Evolutionary conservation across 2,329 filamentous ascomycete genomes (phyloP), one percentile per base, ranked within the genome.

Genomic region (Verticillium klebahnii): DNA sequence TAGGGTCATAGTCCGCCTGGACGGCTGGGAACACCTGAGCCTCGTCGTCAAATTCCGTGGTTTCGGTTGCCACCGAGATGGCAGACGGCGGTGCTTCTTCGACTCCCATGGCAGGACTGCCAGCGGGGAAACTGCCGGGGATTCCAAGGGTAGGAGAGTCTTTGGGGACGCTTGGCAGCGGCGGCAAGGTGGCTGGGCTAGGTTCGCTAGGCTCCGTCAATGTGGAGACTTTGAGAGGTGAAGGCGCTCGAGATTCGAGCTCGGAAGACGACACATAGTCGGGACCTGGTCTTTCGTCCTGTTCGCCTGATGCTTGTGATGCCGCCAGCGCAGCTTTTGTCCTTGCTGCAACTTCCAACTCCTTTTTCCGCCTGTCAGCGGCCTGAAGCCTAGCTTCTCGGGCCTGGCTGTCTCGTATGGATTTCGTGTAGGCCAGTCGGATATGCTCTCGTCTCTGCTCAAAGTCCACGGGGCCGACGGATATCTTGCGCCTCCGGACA

Each of bases 381-480:
- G 83, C 83, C 59, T 77, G 77, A 71, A 81, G 77, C 70, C 81
- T 80, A 59, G 80, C 81, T 62, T 83, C 82, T n/a, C 79, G 75
- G 62, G 84, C 87, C 70, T 91, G 88, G 68, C 80, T 89, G 70
- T 92, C 89, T 65, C 89, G 85, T 57, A 95, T 87, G n/a, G 90
- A 92, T 71, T 90, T 91, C 68, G 87, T 93, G 73, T 96, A 94
- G 15, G 92, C 92, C 61, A 92, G 86, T 68, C 93, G 89, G 69
- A 96, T 96, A 64, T 88, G 87, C 70, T 92, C 89, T 68, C 93
- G 84, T 58, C 92, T 85, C 67, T 91, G 90, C 63, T 90, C 92
- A 72, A 96, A 95, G 74, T 97, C 91, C 59, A 96, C 91, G 63
- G 89, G 89, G 1, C 89, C 89, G 62, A 93, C 78, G 1, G 84